Base-by-base conservation (phyloP, 2,329 filamentous ascomycete genomes). In the Penicillium palitans region DNA sequence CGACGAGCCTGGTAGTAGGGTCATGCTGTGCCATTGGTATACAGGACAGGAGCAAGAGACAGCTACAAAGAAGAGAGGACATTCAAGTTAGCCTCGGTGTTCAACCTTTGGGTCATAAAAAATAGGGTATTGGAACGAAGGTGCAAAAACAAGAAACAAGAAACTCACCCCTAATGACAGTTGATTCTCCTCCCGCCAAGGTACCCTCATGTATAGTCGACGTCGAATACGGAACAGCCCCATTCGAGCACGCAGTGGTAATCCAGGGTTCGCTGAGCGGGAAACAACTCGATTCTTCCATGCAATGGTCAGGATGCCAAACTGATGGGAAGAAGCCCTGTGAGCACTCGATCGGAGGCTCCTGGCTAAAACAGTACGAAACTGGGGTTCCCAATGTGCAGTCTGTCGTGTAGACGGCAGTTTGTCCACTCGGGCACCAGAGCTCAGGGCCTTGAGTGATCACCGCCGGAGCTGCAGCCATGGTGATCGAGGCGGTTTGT, bases 291-390 rank as follows among this genome's bases (percentile, higher is more conserved):
- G 63, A 57, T 27, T 48, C 27, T 24, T 64, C 59, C 29, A 63
- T 52, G 27, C 68, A 70, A 40, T 68, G 66, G 29, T 64, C 68
- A 9, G 68, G 67, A 52, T 68, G 65, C 63, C 65, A 69, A 8
- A 66, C 59, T 2, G 61, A 61, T 3, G 68, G 66, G 54, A 66
- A 70, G 24, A 48, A 68, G 8, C 67, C 67, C 9, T 52, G 13
- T 2, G 57, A 21, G 17, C 68, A 70, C 19, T 57, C 35, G n/a
- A 66, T 64, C 6, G 62, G 63, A 15, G 63, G 53, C n/a, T 46
- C 33, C 2, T 55, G 57, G 19, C 63, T 66, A 40, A 57, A 45
- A 55, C 68, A 70, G 52, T 65, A 70, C 0, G 66, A 64, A 3
- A 68, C 42, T 1, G 66, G 57, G 19, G 47, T 65, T 2, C 68